Base-by-base conservation (phyloP, 2,329 filamentous ascomycete species). In the Neofusicoccum umdonicola region DNA sequence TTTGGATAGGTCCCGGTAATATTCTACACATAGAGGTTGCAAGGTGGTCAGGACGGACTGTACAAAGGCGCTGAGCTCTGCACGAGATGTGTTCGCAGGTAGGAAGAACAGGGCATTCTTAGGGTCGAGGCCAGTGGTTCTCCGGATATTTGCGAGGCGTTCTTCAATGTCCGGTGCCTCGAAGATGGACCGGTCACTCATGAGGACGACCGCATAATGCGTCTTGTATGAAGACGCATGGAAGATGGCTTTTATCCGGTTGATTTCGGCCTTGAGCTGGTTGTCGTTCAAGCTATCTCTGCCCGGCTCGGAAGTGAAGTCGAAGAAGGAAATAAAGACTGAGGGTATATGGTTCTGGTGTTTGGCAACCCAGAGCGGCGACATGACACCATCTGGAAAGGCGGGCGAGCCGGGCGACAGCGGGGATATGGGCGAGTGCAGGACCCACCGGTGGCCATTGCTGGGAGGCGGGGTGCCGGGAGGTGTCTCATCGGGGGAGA, bases 1-100 rank as follows among this genome's bases (percentile, higher is more conserved):
- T 66, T 96, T 93, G n/a, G 92, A 93, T 12, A 98, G 83, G 71
- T 99, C 94, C 51, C 93, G 85, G 76, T 98, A 98, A 77, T 97
- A 97, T 71, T 99, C 95, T 51, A 94, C 81, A 19, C 91, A 88
- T 19, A 88, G 82, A 1, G 88, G 87, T 66, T 94, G 92, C 50
- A 97, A 77, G 0, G 89, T 85, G 1, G 86, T 82, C 52, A 97
- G 82, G 45, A 96, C 85, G 60, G 86, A 90, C 63, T 89, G 87
- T 0, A 90, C 87, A 68, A 94, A 92, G 7, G 88, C 86, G 66
- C 87, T 85, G 22, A 96, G 79, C 72, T 96, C 92, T 1, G 86
- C 83, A 2, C 84, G 80, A 4, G 91, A 90, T 7, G 89, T 87
- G 69, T 89, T 87, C 0, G 90, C 87, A 1, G 92, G 90, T 13